These are phyloP conservation scores for Rhodotorula mucilaginosa DNA, from an alignment of 1,284 basidiomycete genomes.

Conservation along the genomic window DNA sequence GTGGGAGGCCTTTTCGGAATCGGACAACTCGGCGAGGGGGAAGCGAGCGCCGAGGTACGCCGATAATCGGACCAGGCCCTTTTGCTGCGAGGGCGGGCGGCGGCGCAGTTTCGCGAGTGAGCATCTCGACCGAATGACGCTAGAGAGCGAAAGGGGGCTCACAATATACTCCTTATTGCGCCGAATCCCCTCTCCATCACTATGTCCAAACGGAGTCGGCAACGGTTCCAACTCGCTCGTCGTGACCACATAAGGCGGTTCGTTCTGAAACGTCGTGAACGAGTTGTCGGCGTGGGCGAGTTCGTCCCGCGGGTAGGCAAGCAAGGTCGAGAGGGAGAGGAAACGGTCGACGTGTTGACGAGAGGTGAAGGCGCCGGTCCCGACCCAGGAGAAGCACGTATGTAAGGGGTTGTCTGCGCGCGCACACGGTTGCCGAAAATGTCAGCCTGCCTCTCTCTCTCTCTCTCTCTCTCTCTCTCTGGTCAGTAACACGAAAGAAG, in stretches of 20 bases:
- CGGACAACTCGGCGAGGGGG: constrained; percentile 2
- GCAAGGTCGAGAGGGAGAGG: constrained; percentile 26
- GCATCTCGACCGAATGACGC: neutral
- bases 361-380: constrained; percentile 44
- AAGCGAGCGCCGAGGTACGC: constrained; percentile 1
- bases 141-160: neutral
- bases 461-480: too few species aligned
- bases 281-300: constrained; percentile 44
- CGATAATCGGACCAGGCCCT: constrained; percentile 17
- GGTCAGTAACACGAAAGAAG: too few species aligned
- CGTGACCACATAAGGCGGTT: constrained; percentile 39
- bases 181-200: constrained; percentile 36
- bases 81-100: neutral
- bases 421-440: neutral
- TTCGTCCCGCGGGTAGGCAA: constrained; percentile 29
- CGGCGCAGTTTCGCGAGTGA: too few species aligned
- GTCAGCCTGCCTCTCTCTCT: neutral
- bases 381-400: constrained; percentile 46
- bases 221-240: constrained; percentile 23
- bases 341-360: constrained; percentile 35
- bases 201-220: constrained; percentile 31
- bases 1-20: neutral
- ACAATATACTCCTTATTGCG: constrained; percentile 43
- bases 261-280: constrained; percentile 43
- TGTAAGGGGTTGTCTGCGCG: constrained; percentile 32